Evolutionary conservation across 192 early-diverging fungal genomes (phyloP).

Genomic region (Funneliformis geosporum): DNA sequence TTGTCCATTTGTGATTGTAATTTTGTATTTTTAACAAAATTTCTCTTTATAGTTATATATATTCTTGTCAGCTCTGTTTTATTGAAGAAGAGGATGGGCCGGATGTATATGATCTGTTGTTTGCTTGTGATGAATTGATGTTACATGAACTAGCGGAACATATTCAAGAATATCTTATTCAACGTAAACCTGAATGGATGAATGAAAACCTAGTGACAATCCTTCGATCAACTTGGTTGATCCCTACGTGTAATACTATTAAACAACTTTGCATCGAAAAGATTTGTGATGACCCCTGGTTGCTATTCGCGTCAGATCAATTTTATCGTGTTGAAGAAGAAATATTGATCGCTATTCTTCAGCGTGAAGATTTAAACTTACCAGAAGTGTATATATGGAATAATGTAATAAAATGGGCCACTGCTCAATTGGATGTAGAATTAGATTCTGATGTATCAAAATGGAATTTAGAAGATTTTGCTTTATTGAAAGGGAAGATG

Average conservation of each 20-base stretch:
- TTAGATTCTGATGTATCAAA: conserved; percentile 4
- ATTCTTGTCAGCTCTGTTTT: neutral
- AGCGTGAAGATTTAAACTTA: neutral
- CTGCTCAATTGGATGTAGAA: neutral
- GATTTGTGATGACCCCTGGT: neutral
- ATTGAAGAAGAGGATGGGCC: neutral
- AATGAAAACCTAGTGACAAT: neutral
- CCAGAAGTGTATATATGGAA: conserved; percentile 5
- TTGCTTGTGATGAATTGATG: neutral
- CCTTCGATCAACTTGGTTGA: neutral
- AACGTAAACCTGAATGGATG: neutral
- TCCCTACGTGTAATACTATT: neutral
- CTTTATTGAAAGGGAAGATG: neutral
- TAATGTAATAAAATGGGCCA: conserved; percentile 7
- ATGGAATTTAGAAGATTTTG: neutral
- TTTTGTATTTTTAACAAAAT: neutral
- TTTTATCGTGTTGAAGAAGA: neutral
- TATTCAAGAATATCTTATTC: conserved; percentile 12
- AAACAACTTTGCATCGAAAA: neutral
- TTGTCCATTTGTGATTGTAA: neutral
- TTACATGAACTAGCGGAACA: neutral
- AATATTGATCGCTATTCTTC: neutral
- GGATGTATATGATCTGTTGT: neutral
- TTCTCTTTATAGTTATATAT: conserved; percentile 5
- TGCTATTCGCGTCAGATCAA: conserved; percentile 1